Evolutionary conservation across 208 protist genomes (phyloP).

Genomic region (Dictyostelium gargantuum): DNA sequence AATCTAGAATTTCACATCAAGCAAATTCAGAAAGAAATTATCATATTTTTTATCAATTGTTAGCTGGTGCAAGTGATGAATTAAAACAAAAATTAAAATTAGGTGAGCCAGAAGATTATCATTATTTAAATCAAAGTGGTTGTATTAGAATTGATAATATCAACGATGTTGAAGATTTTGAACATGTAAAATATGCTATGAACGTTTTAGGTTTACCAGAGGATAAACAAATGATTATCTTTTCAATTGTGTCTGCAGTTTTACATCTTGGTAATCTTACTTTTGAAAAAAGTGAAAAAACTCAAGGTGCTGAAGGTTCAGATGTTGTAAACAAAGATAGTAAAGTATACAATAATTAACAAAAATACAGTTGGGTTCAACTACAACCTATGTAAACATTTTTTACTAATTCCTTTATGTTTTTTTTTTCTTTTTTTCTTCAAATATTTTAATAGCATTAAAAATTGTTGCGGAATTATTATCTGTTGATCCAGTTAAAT

Average conservation of each 20-base stretch:
- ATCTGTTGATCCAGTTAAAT: constrained; percentile 2
- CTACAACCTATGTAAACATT: too few relatives aligned
- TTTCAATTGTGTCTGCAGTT: constrained; percentile 80
- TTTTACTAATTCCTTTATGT: not conserved
- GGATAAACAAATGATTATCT: constrained; percentile 78
- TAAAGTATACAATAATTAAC: too few relatives aligned
- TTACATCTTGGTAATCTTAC: constrained; percentile 86
- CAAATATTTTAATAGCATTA: constrained; percentile 1
- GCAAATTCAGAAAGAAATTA: constrained; percentile 87
- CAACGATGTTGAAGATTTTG: constrained; percentile 83
- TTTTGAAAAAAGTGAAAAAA: constrained; percentile 76
- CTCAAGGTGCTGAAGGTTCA: constrained; percentile 62
- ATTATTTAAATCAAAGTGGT: constrained; percentile 78
- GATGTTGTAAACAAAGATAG: constrained; percentile 39
- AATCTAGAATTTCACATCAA: constrained; percentile 79
- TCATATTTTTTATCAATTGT: constrained; percentile 88
- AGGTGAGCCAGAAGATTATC: constrained; percentile 70
- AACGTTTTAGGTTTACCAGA: constrained; percentile 65
- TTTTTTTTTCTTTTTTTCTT: not conserved
- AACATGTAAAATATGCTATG: constrained; percentile 63
- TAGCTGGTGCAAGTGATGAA: constrained; percentile 73
- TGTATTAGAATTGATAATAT: constrained; percentile 75
- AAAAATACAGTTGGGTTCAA: too few relatives aligned
- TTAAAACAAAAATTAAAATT: constrained; percentile 61
- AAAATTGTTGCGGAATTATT: constrained; percentile 54